phyloP scores from a whole-genome alignment of 1,284 basidiomycete species.

The Marasmius oreades region DNA sequence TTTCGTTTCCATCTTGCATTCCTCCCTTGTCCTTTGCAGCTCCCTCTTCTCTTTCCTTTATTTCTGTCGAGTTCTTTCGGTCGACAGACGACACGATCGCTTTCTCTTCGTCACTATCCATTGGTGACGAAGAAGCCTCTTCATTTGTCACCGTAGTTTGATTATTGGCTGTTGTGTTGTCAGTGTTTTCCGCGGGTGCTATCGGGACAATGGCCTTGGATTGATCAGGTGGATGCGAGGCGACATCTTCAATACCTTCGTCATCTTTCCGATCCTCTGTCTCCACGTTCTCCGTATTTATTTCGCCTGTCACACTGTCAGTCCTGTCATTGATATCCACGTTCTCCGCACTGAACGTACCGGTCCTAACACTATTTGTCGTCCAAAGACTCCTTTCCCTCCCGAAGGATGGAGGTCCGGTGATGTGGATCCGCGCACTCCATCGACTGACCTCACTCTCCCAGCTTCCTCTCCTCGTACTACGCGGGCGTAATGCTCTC shows the following conservation, averaged over 20 bases:
- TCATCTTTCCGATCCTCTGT: constrained; percentile 27
- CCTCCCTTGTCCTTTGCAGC: no score
- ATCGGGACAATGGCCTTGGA: no score
- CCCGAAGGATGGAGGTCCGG: constrained; percentile 41
- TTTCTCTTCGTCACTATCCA: no score
- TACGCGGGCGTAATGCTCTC: constrained; percentile 72
- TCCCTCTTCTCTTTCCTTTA: no score
- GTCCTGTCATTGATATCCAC: not conserved
- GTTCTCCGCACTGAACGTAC: constrained; percentile 35
- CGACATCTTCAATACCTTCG: constrained; percentile 1
- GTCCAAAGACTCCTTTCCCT: constrained; percentile 57
- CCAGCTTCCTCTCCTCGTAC: constrained; percentile 80
- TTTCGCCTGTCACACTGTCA: not conserved
- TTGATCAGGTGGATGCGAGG: not conserved
- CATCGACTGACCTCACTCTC: constrained; percentile 79
- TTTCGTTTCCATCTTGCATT: no score
- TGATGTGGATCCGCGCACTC: constrained; percentile 64
- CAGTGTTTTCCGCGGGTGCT: no score
- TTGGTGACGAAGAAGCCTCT: no score
- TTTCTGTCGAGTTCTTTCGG: no score
- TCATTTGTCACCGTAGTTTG: no score
- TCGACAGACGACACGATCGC: not conserved
- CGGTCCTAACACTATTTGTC: constrained; percentile 53
- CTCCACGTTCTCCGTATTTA: constrained; percentile 24
- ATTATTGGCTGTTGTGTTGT: no score